phyloP scores from a whole-genome alignment of 306 rosid genomes.

The Cucumis melo region DNA sequence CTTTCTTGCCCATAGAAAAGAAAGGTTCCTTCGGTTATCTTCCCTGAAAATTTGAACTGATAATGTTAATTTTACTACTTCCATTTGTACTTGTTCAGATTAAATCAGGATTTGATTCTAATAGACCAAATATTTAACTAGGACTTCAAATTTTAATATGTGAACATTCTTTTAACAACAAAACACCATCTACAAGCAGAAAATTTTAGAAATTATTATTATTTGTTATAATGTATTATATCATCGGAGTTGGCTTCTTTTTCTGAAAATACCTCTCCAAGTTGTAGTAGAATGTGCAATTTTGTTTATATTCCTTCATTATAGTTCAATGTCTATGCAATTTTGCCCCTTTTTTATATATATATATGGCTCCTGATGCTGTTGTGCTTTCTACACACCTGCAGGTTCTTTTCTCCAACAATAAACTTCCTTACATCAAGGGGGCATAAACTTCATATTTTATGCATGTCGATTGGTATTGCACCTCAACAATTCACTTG shows the following conservation, averaged over 20 bases:
- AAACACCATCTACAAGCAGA: neutral
- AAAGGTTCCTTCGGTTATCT: neutral
- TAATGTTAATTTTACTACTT: neutral
- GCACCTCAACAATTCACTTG: conserved; percentile 10
- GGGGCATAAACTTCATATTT: conserved; percentile 56
- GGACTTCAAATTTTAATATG: neutral
- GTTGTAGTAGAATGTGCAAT: neutral
- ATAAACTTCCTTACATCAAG: conserved; percentile 58
- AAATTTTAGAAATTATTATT: neutral
- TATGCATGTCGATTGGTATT: conserved; percentile 76
- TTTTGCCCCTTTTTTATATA: neutral
- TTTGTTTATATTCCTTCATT: neutral
- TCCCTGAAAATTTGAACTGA: neutral
- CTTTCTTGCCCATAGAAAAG: neutral
- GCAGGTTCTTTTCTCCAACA: conserved; percentile 90
- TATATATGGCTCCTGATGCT: neutral
- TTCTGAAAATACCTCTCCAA: neutral
- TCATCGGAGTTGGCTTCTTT: neutral
- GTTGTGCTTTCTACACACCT: conserved; percentile 9
- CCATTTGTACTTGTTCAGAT: neutral
- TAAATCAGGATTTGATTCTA: neutral
- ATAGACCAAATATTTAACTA: neutral
- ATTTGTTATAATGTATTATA: neutral
- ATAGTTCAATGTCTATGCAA: neutral
- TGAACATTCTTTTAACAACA: neutral